phyloP scores from a whole-genome alignment of 1,284 basidiomycete genomes.

The Ganoderma resinaceum region DNA sequence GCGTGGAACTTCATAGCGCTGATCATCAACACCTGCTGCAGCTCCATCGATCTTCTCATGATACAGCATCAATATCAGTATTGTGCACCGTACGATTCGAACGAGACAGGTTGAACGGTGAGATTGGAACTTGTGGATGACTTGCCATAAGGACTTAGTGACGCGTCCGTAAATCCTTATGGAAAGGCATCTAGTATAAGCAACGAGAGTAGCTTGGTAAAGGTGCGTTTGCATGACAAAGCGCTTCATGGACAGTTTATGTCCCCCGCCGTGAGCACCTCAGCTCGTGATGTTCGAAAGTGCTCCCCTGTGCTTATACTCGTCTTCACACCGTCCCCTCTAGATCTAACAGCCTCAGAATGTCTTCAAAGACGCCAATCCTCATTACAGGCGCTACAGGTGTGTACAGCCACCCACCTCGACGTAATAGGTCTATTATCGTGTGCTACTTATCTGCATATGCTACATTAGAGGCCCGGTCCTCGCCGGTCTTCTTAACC shows the following conservation, averaged over 20 bases:
- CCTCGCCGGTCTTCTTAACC: conserved; percentile 33
- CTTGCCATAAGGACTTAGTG: too few species aligned
- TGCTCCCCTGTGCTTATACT: background rate
- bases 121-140: too few species aligned
- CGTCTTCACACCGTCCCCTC: background rate
- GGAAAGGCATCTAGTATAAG: too few species aligned
- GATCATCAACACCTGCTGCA: background rate
- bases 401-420: conserved; percentile 4
- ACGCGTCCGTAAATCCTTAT: too few species aligned
- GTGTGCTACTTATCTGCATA: conserved; percentile 10
- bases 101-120: too few species aligned
- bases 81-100: too few species aligned
- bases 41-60: background rate
- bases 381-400: conserved; percentile 35
- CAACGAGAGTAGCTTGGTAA: background rate
- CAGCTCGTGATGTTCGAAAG: background rate
- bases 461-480: conserved; percentile 40
- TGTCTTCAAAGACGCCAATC: conserved; percentile 23
- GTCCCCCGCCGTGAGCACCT: background rate
- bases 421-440: background rate
- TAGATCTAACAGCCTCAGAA: too few species aligned
- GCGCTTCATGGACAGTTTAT: background rate
- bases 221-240: background rate
- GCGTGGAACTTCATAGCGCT: background rate
- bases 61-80: too few species aligned